These are phyloP conservation scores for Schizophyllum amplum DNA, from an alignment of 1,284 basidiomycete genomes.

Conservation along the genomic window DNA sequence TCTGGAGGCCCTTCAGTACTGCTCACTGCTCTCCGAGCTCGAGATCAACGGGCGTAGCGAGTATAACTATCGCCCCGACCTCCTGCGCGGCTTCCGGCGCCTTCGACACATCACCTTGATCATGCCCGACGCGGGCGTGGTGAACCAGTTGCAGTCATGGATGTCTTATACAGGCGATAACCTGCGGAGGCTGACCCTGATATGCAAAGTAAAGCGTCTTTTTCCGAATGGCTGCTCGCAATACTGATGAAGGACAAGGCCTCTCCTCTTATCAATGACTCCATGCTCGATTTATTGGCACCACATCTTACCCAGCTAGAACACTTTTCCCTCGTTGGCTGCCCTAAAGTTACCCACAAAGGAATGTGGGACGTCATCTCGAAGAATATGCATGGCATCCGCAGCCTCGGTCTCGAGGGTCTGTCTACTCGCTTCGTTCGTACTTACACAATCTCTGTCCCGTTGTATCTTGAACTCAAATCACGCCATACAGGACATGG, in stretches of 20 bases:
- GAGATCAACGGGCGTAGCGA: slow-evolving; percentile 63
- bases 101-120: slow-evolving; percentile 52
- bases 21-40: slow-evolving; percentile 38
- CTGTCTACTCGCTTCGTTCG: slow-evolving; percentile 54
- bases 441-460: slow-evolving; percentile 6
- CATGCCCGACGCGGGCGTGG: slow-evolving; percentile 55
- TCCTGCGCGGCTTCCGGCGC: slow-evolving; percentile 39
- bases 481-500: slow-evolving; percentile 36
- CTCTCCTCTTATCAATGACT: slow-evolving; percentile 49
- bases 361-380: slow-evolving; percentile 46
- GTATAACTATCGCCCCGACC: slow-evolving; percentile 41
- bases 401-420: slow-evolving; percentile 52
- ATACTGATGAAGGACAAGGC: slow-evolving; percentile 26
- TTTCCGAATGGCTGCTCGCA: slow-evolving; percentile 3
- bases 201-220: slow-evolving; percentile 49
- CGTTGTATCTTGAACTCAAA: background rate
- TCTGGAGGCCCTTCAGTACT: slow-evolving; percentile 38
- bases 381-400: slow-evolving; percentile 34
- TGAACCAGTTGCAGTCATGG: slow-evolving; percentile 44
- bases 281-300: slow-evolving; percentile 38
- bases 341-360: slow-evolving; percentile 54
- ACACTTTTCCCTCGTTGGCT: slow-evolving; percentile 53
- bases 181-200: slow-evolving; percentile 48
- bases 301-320: slow-evolving; percentile 40
- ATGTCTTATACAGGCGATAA: slow-evolving; percentile 31